Base-by-base conservation (phyloP, 441 rosid species). In the Populus hybrid region DNA sequence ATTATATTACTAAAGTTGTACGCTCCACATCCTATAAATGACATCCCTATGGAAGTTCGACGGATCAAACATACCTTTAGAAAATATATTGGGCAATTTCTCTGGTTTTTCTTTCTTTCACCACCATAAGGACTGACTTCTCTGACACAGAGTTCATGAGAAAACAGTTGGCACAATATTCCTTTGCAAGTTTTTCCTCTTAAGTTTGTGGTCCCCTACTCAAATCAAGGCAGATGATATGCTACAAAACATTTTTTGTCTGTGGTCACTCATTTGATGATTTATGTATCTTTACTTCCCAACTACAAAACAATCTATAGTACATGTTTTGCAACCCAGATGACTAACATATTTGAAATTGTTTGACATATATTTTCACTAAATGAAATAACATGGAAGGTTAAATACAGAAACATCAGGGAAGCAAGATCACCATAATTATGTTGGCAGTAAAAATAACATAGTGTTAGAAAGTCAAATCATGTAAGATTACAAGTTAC, bases 121-220 rank as follows among this genome's bases (percentile, higher is more conserved):
- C 92, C 71, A 90, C 90, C 84, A 91, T 87, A 81, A 91, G 95
- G 74, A 93, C 98, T 40, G 98, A 95, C 98, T 95, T n/a, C n/a
- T 94, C 75, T 87, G 14, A 79, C 5, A 72, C 8, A 82, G 19
- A 68, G 38, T 64, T 66, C 67, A 75, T 72, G 80, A 75, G 42
- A 79, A 35, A 32, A 69, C 28, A 76, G 70, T 24, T 30, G 28
- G 70, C 50, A 32, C 61, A n/a, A 73, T 3, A n/a, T 73, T n/a
- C 24, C 57, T 8, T 34, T 34, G 19, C 35, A 75, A 65, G 40
- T 53, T 46, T 30, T 46, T 19, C n/a, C 40, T 14, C 24, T n/a
- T 40, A 38, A 50, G n/a, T n/a, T 18, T 30, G 32, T 19, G 61
- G 9, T 5, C 32, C 59, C 35, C 34, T 2, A 24, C 59, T 70